Percentiles rank a stretch among this genome's conserved stretches.
Conservation (phyloP, 2,329 filamentous ascomycete genomes). For the Clonostachys solani region DNA sequence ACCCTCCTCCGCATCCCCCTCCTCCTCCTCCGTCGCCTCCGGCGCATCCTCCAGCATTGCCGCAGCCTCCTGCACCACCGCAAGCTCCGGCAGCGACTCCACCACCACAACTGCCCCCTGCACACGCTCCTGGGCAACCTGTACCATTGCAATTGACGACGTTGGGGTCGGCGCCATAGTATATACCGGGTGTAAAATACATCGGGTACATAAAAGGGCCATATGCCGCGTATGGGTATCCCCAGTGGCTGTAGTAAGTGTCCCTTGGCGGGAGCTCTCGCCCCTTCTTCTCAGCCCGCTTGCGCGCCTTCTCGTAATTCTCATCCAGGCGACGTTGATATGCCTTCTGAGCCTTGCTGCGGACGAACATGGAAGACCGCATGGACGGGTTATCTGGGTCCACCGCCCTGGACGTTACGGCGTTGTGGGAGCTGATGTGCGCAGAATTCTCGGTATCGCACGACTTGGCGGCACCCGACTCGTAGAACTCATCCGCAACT, state of each 20-base stretch:
- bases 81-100: neutral
- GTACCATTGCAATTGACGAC: neutral
- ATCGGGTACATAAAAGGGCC: neutral
- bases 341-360: neutral
- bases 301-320: slow-evolving; percentile 51
- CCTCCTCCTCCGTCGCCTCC: slow-evolving; percentile 23
- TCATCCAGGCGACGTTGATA: slow-evolving; percentile 35
- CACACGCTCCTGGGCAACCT: neutral
- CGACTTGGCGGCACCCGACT: neutral
- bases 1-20: slow-evolving; percentile 6
- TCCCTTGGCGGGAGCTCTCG: slow-evolving; percentile 40
- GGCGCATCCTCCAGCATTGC: slow-evolving; percentile 24
- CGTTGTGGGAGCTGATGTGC: neutral
- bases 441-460: neutral
- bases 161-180: neutral
- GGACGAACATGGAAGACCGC: neutral
- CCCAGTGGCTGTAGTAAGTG: slow-evolving; percentile 50
- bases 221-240: slow-evolving; percentile 32
- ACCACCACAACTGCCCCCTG: neutral
- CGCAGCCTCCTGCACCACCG: slow-evolving; percentile 10
- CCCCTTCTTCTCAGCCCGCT: slow-evolving; percentile 44
- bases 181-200: neutral
- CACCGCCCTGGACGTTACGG: neutral
- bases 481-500: neutral
- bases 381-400: neutral